A percentile compares a stretch with the other conserved stretches of the same genome.
Conservation (phyloP, 352 stramenopile species). For the Phytophthora colocasiae region DNA sequence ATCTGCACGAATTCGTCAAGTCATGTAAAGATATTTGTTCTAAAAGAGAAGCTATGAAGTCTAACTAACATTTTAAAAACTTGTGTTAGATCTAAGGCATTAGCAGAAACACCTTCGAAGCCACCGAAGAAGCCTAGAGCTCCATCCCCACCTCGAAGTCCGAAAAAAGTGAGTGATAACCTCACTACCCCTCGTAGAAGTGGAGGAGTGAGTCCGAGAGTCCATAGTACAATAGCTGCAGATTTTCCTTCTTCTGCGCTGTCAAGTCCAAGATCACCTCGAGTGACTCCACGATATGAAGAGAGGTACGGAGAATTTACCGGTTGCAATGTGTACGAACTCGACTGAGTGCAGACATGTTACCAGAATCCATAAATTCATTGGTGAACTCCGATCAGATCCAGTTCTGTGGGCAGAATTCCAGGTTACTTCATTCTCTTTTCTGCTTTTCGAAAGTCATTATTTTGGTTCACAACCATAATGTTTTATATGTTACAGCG, state of each 20-base stretch:
- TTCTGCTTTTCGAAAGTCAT: no score
- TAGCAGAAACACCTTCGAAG: conserved; percentile 19
- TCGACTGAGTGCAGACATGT: no score
- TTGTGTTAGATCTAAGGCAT: conserved; percentile 20
- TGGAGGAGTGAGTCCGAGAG: conserved; percentile 17
- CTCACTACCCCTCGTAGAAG: conserved; percentile 16
- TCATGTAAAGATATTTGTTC: conserved; percentile 6
- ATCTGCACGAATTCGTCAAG: conserved; percentile 16
- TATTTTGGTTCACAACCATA: no score
- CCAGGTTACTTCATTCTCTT: conserved; percentile 36
- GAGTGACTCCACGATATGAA: conserved; percentile 21
- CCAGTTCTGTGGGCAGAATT: conserved; percentile 63
- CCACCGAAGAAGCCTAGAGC: conserved; percentile 23
- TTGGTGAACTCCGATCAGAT: conserved; percentile 68
- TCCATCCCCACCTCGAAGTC: conserved; percentile 23
- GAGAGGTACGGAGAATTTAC: conserved; percentile 21
- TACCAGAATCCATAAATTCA: conserved; percentile 55
- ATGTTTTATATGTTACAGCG: conserved; percentile 24
- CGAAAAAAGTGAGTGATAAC: conserved; percentile 11
- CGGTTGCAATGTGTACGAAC: not conserved
- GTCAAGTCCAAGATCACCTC: conserved; percentile 22
- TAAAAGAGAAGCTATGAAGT: no score
- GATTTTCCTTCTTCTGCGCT: not conserved
- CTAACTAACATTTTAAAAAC: no score
- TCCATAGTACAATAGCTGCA: conserved; percentile 2